A percentile compares a stretch with the other conserved stretches of the same genome.
Evolutionary conservation across 352 stramenopile genomes (phyloP).

Genomic region (Pythium sp.): DNA sequence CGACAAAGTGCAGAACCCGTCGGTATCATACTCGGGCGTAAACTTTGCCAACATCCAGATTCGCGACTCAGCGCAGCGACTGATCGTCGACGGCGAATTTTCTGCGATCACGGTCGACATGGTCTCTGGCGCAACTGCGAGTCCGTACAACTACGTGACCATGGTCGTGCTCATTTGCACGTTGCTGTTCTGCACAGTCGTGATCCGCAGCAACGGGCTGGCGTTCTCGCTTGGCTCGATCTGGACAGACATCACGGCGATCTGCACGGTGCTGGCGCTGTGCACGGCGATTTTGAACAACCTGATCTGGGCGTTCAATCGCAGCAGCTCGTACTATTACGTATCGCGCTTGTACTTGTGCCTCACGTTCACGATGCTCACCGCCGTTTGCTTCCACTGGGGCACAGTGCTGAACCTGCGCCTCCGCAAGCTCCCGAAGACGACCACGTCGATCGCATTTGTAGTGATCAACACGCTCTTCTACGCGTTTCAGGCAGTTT

Average conservation of each 20-base stretch:
- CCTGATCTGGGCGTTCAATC: slow-evolving; percentile 70
- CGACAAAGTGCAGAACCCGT: slow-evolving; percentile 72
- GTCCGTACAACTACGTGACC: slow-evolving; percentile 88
- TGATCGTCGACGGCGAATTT: slow-evolving; percentile 59
- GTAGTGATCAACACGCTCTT: slow-evolving; percentile 70
- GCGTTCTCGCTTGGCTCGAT: slow-evolving; percentile 83
- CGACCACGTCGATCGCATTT: slow-evolving; percentile 64
- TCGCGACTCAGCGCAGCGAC: slow-evolving; percentile 39
- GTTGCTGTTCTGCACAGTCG: slow-evolving; percentile 77
- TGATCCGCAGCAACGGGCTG: slow-evolving; percentile 80
- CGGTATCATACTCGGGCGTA: slow-evolving; percentile 62
- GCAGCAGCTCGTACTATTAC: slow-evolving; percentile 79
- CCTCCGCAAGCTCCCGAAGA: slow-evolving; percentile 71
- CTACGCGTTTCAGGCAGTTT: slow-evolving; percentile 75
- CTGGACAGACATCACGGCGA: slow-evolving; percentile 85
- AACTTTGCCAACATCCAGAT: slow-evolving; percentile 63
- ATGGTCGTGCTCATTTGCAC: slow-evolving; percentile 83
- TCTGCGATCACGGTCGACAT: slow-evolving; percentile 77
- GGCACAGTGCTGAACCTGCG: slow-evolving; percentile 78
- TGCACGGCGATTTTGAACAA: slow-evolving; percentile 83
- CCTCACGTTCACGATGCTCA: slow-evolving; percentile 89
- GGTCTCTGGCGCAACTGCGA: slow-evolving; percentile 51
- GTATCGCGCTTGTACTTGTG: slow-evolving; percentile 74
- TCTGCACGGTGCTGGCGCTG: slow-evolving; percentile 76
- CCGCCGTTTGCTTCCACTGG: slow-evolving; percentile 87